Percentiles rank a stretch among this genome's conserved stretches.
These are phyloP conservation scores for Neonothopanus nambi DNA, from an alignment of 1,284 basidiomycete species.

Conservation along the genomic window DNA sequence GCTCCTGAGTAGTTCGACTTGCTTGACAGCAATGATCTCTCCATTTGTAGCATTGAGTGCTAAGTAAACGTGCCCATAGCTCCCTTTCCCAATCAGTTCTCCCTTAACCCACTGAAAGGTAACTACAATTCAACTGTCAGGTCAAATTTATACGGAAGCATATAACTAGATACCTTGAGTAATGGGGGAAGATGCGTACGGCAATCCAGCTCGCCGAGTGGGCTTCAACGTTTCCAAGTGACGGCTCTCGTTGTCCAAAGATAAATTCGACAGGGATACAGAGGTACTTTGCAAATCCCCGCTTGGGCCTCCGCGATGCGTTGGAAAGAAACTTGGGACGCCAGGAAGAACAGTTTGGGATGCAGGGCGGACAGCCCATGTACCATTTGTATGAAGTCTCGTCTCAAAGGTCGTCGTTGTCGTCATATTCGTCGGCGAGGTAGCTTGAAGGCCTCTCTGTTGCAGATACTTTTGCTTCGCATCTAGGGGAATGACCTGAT, in stretches of 20 bases:
- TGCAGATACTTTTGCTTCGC: too few relatives aligned
- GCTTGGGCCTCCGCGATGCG: too few relatives aligned
- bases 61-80: slow-evolving; percentile 74
- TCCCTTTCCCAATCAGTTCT: slow-evolving; percentile 75
- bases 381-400: not conserved
- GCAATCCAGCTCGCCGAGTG: not conserved
- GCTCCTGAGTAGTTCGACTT: slow-evolving; percentile 69
- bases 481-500: too few relatives aligned
- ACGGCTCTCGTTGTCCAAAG: not conserved
- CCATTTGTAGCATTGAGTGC: slow-evolving; percentile 76
- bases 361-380: slow-evolving; percentile 8
- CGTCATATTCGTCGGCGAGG: too few relatives aligned
- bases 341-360: too few relatives aligned
- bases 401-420: not conserved
- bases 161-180: not conserved
- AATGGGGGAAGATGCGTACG: not conserved
- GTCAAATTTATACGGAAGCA: too few relatives aligned
- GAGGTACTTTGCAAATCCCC: too few relatives aligned
- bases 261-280: too few relatives aligned
- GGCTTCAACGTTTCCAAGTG: not conserved
- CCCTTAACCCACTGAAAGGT: slow-evolving; percentile 74
- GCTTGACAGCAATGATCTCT: slow-evolving; percentile 83
- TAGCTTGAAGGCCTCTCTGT: too few relatives aligned
- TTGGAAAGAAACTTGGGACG: too few relatives aligned
- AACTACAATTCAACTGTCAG: not conserved